Evolutionary conservation across 2,329 filamentous ascomycete genomes (phyloP), one percentile per base, ranked within the genome.

Genomic region (Mollisia scopiformis): DNA sequence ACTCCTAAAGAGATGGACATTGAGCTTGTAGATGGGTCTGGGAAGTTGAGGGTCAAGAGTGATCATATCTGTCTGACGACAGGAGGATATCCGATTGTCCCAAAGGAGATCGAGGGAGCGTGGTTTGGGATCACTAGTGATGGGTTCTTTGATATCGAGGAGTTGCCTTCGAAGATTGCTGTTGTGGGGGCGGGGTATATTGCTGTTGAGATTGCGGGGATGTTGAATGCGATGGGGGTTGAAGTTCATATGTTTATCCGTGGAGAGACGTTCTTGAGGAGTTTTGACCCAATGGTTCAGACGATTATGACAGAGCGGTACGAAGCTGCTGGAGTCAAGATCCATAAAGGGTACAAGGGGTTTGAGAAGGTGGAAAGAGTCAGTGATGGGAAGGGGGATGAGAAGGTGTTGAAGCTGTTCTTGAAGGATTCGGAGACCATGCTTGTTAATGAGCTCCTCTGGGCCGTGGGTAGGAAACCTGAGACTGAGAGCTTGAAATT

Each of bases 231-330:
- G 1, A 72, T 80, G 39, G 78, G 80, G 16, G 79, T 80, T 14
- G 79, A 82, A 63, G 79, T 78, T 2, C 79, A 82, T 70, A 74
- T 82, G 75, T 81, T 81, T 68, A 80, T 82, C 64, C 76, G 80
- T 13, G 76, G 77, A 8, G 71, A 81, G 41, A 76, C 71, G 13
- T 80, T 83, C 62, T 69, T 83, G 64, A 74, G 80, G 62, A 81
- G 78, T 63, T 82, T 83, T 66, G 80, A 83, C 69, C 79, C 79
- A 0, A 82, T 82, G 79, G 71, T 83, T 54, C 79, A 81, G 67
- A 73, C 80, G 54, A 82, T 80, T 13, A 77, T 83, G 76, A 82
- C 80, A 13, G 75, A 78, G 58, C 75, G 78, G 41, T 83, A 83
- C 63, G 80, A 81, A 65, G 76, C 78, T 37, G 70, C 75, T 3